Conservation (phyloP, 257 asterid species). For the Scutellaria minor region DNA sequence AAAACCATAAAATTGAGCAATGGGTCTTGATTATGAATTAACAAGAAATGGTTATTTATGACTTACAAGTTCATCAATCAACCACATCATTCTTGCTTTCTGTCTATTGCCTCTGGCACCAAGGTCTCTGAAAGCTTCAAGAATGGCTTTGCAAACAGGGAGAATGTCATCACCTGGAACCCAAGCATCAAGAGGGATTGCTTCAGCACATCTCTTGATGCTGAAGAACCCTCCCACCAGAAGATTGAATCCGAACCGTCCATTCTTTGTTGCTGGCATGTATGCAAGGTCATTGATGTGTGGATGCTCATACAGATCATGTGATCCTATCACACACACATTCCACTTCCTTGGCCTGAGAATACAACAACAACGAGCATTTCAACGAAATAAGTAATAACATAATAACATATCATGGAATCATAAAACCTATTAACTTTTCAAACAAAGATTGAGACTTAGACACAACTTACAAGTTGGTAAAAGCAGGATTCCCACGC, state of each 20-base stretch:
- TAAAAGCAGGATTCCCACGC: slow-evolving; percentile 80
- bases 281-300: slow-evolving; percentile 97
- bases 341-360: slow-evolving; percentile 99
- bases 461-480: slow-evolving; percentile 71
- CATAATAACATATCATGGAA: background rate
- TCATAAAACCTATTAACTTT: background rate
- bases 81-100: slow-evolving; percentile 98
- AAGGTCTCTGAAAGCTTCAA: slow-evolving; percentile 87
- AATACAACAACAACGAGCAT: background rate
- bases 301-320: slow-evolving; percentile 96
- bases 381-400: slow-evolving; percentile 14
- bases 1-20: background rate
- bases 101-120: slow-evolving; percentile 91
- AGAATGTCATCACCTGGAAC: slow-evolving; percentile 89
- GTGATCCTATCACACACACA: slow-evolving; percentile 90
- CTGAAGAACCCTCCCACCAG: slow-evolving; percentile 97
- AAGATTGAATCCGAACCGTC: slow-evolving; percentile 81
- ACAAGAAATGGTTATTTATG: background rate
- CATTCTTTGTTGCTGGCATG: slow-evolving; percentile 85
- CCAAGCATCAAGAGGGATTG: slow-evolving; percentile 97
- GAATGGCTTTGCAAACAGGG: slow-evolving; percentile 78
- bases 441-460: background rate
- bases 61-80: slow-evolving; percentile 95
- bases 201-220: slow-evolving; percentile 91
- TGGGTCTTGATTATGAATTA: background rate